These are phyloP conservation scores for Linnemannia zychae DNA, from an alignment of 192 early-diverging fungal species.

Conservation along the genomic window DNA sequence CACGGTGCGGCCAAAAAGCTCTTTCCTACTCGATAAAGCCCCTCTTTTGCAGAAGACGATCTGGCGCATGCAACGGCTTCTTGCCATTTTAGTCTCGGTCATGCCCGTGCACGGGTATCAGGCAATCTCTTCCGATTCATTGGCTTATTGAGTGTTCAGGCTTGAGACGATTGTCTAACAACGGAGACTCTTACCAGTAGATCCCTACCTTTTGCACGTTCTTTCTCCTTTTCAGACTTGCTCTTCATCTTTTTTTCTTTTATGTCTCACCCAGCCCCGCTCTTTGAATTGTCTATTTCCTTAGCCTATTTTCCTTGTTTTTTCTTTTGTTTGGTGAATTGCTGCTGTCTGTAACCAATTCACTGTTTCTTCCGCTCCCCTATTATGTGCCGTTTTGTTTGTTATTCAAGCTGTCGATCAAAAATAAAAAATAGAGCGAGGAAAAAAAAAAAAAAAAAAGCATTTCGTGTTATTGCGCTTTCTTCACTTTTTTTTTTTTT, in stretches of 20 bases:
- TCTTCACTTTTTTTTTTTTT: neutral
- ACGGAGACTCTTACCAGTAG: neutral
- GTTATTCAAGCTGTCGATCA: neutral
- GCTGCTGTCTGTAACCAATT: neutral
- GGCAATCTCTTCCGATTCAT: neutral
- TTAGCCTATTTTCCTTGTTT: neutral
- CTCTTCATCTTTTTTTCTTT: neutral
- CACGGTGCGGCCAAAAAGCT: neutral
- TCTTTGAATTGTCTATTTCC: neutral
- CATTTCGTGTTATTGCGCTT: neutral
- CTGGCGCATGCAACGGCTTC: neutral
- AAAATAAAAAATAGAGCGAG: neutral
- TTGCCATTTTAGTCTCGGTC: neutral
- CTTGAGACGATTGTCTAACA: neutral
- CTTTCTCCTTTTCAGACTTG: neutral
- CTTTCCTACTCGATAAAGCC: neutral
- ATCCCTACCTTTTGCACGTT: neutral
- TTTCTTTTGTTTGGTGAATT: neutral
- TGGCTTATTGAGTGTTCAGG: neutral
- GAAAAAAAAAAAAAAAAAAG: neutral
- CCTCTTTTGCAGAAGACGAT: neutral
- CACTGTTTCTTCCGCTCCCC: neutral
- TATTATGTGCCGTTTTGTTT: neutral
- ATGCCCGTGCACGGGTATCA: neutral
- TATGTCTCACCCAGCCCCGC: neutral